These are phyloP conservation scores for Fagopyrum tataricum DNA, from an alignment of 148 eudicot species.

Conservation along the genomic window DNA sequence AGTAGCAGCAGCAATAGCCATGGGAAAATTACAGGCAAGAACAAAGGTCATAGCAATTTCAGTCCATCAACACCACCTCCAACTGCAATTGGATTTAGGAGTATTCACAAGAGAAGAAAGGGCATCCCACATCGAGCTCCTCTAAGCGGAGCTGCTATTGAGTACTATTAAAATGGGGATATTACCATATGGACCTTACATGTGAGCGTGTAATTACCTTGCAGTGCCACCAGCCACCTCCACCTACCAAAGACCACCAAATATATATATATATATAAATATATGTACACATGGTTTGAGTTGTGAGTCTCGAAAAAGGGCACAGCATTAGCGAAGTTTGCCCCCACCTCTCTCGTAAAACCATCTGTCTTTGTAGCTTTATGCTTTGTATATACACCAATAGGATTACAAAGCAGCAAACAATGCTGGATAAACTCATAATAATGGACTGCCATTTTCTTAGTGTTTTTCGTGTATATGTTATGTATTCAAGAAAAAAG, in stretches of 20 bases:
- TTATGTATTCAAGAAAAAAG: not conserved
- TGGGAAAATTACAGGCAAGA: slow-evolving; percentile 7
- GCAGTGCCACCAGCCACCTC: slow-evolving; percentile 5
- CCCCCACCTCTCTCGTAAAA: too few relatives aligned
- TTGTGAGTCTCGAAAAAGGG: not conserved
- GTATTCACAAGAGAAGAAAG: slow-evolving; percentile 69
- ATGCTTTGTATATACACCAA: slow-evolving; percentile 7
- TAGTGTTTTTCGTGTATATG: not conserved
- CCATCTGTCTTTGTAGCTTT: slow-evolving; percentile 6
- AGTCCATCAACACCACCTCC: slow-evolving; percentile 83
- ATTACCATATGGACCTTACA: not conserved
- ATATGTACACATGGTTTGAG: not conserved
- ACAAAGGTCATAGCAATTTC: slow-evolving; percentile 41
- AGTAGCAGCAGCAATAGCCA: slow-evolving; percentile 29
- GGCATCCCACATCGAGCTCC: slow-evolving; percentile 99
- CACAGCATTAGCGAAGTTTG: slow-evolving; percentile 3
- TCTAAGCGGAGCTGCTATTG: slow-evolving; percentile 20
- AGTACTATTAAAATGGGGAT: slow-evolving; percentile 9
- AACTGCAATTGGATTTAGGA: slow-evolving; percentile 38
- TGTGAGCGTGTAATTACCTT: slow-evolving; percentile 1
- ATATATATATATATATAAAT: not conserved
- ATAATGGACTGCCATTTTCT: not conserved
- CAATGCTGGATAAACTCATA: not conserved
- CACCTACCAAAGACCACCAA: not conserved
- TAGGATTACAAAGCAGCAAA: slow-evolving; percentile 1